Evolutionary conservation across 2,329 filamentous ascomycete genomes (phyloP).

Genomic region (Hymenotorrendiella dingleyae): DNA sequence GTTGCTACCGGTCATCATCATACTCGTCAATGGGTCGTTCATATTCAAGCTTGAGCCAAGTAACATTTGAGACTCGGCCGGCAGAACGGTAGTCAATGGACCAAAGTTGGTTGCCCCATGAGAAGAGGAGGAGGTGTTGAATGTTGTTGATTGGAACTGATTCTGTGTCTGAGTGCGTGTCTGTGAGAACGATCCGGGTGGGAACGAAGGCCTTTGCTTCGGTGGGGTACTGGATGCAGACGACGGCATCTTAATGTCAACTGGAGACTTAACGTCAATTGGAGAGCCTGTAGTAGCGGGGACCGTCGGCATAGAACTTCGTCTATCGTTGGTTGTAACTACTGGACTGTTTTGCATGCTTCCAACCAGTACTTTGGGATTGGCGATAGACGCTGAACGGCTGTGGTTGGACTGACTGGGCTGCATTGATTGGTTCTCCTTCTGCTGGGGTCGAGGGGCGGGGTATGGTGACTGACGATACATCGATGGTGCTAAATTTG

Average conservation of each 20-base stretch:
- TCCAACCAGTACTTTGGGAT: constrained; percentile 31
- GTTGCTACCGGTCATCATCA: constrained; percentile 37
- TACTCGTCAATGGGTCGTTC: constrained; percentile 38
- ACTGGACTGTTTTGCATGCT: constrained; percentile 9
- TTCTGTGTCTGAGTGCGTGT: constrained; percentile 6
- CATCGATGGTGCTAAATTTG: constrained; percentile 1
- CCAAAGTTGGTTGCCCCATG: no score
- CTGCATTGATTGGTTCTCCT: constrained; percentile 11
- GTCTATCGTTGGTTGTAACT: neutral
- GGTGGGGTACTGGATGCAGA: constrained; percentile 3
- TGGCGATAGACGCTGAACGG: constrained; percentile 39
- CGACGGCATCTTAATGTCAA: constrained; percentile 3
- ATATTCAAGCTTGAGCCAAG: constrained; percentile 40
- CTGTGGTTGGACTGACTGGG: constrained; percentile 33
- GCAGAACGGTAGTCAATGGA: constrained; percentile 44
- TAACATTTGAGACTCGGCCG: constrained; percentile 47
- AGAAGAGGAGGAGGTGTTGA: no score
- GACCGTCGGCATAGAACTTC: no score
- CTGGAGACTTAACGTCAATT: constrained; percentile 7
- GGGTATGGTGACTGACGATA: constrained; percentile 40
- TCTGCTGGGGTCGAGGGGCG: constrained; percentile 26
- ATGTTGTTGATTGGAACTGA: constrained; percentile 5
- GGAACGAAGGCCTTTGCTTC: constrained; percentile 19
- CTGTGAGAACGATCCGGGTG: constrained; percentile 17
- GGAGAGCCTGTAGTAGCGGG: no score